These are phyloP conservation scores for Pseudonitzschia multiseries DNA, from an alignment of 108 stramenopile species.

Conservation along the genomic window DNA sequence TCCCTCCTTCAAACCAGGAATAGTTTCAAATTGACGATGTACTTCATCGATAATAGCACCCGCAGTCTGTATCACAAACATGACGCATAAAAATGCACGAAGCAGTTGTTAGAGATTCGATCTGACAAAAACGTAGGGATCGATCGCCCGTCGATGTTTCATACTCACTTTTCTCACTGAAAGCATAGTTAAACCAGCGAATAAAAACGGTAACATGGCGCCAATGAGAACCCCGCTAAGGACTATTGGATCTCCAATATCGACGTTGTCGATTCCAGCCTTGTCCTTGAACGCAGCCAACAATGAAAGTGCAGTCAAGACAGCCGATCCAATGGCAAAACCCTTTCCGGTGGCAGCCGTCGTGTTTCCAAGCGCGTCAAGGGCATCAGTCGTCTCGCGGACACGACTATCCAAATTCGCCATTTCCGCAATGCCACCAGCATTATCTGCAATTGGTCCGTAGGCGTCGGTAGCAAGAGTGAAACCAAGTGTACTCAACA, in stretches of 20 bases:
- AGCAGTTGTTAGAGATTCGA: not conserved
- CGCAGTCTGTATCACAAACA: slow-evolving; percentile 61
- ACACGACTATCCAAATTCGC: slow-evolving; percentile 79
- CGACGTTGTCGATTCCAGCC: slow-evolving; percentile 54
- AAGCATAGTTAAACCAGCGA: slow-evolving; percentile 95
- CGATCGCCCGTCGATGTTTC: not conserved
- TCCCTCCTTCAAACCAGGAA: slow-evolving; percentile 74
- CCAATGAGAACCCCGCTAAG: slow-evolving; percentile 89
- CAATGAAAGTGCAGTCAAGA: slow-evolving; percentile 88
- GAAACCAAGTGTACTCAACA: slow-evolving; percentile 90
- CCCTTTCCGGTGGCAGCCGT: slow-evolving; percentile 97
- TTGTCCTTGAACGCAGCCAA: slow-evolving; percentile 88
- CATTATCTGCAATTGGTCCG: slow-evolving; percentile 95
- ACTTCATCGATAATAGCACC: slow-evolving; percentile 95
- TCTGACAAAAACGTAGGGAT: not conserved
- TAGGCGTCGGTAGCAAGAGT: slow-evolving; percentile 94
- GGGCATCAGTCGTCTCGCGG: slow-evolving; percentile 90
- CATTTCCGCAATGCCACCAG: slow-evolving; percentile 97
- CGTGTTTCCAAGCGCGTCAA: slow-evolving; percentile 96
- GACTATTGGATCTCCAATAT: slow-evolving; percentile 84
- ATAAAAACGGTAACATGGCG: slow-evolving; percentile 96
- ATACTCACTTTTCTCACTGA: slow-evolving; percentile 81
- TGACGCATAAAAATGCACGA: not conserved
- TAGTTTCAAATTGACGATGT: slow-evolving; percentile 85
- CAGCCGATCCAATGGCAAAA: slow-evolving; percentile 95